Evolutionary conservation across 805 yeast genomes (phyloP), one percentile per base, ranked within the genome.

Genomic region (Ogataea naganishii): DNA sequence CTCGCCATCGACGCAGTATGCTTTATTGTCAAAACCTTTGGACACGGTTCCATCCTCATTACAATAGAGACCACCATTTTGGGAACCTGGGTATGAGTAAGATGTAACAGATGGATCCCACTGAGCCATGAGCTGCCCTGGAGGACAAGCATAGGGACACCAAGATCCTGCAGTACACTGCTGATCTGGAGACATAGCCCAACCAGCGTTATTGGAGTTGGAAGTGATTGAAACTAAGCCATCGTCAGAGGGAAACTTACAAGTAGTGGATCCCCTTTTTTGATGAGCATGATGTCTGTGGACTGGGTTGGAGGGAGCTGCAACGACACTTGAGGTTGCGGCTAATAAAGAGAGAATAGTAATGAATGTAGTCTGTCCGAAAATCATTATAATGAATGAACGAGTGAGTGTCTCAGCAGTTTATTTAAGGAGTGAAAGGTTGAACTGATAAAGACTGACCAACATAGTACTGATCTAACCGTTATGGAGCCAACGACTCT

Each of bases 131-230:
- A 85, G 54, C 53, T 81, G 72, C 35, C 96, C 96, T 23, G 95
- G 81, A 12, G 85, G 75, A 51, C 96, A 85, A 12, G 95, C 95
- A 53, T 80, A 86, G 18, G 94, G 95, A 56, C 95, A 85, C 70
- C 76, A 86, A 18, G 64, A 58, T n/a, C 92, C 94, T 16, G 79
- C 64, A 4, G 75, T 53, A 56, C 96, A 85, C 21, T 63, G 45
- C 45, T 76, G 80, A 53, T 81, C 92, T 29, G 73, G 74, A 41
- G 76, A 70, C 70, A 81, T 66, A 29, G 95, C 95, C 95, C 95
- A 86, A 15, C 95, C 95, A 29, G 67, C 86, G 44, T 80, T 80
- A 12, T 52, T 41, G 18, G 74, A 69, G 20, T 51, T 51, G 6
- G 66, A 60, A 30, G 84, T 75, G 29, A 84, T 79, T 3, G 76